Conservation (phyloP, 108 stramenopile species). For the Chaetoceros muelleri region DNA sequence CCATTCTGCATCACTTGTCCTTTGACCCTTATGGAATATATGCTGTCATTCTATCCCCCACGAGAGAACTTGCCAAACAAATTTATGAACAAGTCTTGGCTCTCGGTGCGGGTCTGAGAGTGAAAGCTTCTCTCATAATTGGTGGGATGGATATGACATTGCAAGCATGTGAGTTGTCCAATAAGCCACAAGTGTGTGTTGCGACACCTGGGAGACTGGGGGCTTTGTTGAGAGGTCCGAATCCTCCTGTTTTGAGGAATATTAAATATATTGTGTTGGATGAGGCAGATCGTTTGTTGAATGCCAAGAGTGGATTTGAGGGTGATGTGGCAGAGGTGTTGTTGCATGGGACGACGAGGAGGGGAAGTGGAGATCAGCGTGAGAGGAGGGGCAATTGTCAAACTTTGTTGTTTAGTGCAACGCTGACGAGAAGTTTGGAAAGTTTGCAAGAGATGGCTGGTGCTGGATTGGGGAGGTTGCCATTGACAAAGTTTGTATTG, state of each 20-base stretch:
- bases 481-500: conserved; percentile 58
- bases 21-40: conserved; percentile 88
- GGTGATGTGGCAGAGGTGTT: conserved; percentile 83
- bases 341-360: conserved; percentile 32
- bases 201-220: conserved; percentile 94
- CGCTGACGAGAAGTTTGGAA: conserved; percentile 82
- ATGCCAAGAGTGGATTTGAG: conserved; percentile 76
- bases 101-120: conserved; percentile 72
- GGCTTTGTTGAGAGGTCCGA: conserved; percentile 72
- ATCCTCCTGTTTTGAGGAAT: conserved; percentile 49
- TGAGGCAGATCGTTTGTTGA: conserved; percentile 94
- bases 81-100: conserved; percentile 91
- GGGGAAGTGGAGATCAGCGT: conserved; percentile 9
- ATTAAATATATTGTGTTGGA: conserved; percentile 87
- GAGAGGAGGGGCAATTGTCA: conserved; percentile 53
- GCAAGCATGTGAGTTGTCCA: conserved; percentile 58
- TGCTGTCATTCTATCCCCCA: conserved; percentile 86
- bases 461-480: conserved; percentile 52
- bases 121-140: conserved; percentile 69
- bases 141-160: conserved; percentile 83
- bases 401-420: conserved; percentile 94
- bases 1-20: conserved; percentile 78
- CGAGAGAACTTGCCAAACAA: conserved; percentile 95
- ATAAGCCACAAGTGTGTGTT: conserved; percentile 89
- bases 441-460: conserved; percentile 74